These are phyloP conservation scores for Luzula sylvatica DNA, from an alignment of 176 grass and related monocot genomes.

Conservation along the genomic window DNA sequence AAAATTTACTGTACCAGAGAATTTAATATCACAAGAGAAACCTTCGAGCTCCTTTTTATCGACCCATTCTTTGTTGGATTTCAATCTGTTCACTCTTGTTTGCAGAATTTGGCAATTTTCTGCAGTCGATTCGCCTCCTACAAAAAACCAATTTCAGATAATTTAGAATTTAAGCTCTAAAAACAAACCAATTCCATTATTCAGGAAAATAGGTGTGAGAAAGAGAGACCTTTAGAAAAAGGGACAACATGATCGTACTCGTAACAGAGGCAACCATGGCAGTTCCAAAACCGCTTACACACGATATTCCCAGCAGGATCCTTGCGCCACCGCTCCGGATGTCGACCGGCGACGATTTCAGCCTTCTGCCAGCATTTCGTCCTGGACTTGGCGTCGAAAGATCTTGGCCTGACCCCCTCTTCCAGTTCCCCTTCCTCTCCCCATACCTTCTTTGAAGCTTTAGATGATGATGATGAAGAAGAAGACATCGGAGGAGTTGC, in stretches of 20 bases:
- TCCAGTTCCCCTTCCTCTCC: constrained; percentile 3
- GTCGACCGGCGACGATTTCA: constrained; percentile 42
- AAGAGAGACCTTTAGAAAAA: constrained; percentile 61
- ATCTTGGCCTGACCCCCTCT: constrained; percentile 41
- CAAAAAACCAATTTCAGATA: not conserved
- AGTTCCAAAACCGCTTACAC: constrained; percentile 76
- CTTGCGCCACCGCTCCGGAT: constrained; percentile 67
- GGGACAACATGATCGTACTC: constrained; percentile 89
- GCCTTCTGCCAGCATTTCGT: constrained; percentile 72
- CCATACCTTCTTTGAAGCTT: constrained; percentile 7
- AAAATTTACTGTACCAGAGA: constrained; percentile 46
- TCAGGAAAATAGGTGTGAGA: not conserved
- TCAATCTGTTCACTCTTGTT: constrained; percentile 74
- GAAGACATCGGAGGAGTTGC: constrained; percentile 24
- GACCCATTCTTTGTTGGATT: constrained; percentile 78
- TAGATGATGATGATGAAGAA: constrained; percentile 15
- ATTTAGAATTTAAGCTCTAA: not conserved
- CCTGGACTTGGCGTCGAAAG: constrained; percentile 61
- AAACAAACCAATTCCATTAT: not conserved
- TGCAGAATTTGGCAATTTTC: constrained; percentile 96
- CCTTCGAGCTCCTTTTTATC: constrained; percentile 53
- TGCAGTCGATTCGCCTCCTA: constrained; percentile 73
- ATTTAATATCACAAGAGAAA: constrained; percentile 85
- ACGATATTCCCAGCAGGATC: constrained; percentile 70
- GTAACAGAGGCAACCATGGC: constrained; percentile 87